phyloP scores from a whole-genome alignment of 2,329 filamentous ascomycete species.

The Rasamsonia emersonii region DNA sequence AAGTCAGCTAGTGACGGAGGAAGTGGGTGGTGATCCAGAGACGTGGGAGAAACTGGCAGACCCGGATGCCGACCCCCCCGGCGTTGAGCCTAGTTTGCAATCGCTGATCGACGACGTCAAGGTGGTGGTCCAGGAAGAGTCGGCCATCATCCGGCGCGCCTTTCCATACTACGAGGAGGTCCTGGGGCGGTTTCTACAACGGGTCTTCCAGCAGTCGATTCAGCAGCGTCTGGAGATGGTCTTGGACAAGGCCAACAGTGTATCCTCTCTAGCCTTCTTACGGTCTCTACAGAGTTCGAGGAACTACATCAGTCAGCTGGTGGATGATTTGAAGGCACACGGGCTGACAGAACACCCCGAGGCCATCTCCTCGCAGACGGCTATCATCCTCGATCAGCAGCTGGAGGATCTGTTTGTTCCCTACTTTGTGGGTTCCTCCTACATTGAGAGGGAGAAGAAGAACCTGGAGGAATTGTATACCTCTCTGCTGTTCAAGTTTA shows the following conservation, averaged over 20 bases:
- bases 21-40: slow-evolving; percentile 54
- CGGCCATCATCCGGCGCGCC: slow-evolving; percentile 88
- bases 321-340: slow-evolving; percentile 90
- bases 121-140: slow-evolving; percentile 94
- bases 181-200: slow-evolving; percentile 82
- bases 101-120: slow-evolving; percentile 89
- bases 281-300: slow-evolving; percentile 84
- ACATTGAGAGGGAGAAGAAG: slow-evolving; percentile 57
- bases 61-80: slow-evolving; percentile 83
- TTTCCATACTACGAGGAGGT: slow-evolving; percentile 97
- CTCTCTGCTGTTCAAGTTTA: slow-evolving; percentile 91
- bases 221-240: slow-evolving; percentile 95
- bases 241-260: slow-evolving; percentile 82
- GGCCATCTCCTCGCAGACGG: slow-evolving; percentile 75
- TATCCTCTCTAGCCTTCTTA: slow-evolving; percentile 86
- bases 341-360: slow-evolving; percentile 94
- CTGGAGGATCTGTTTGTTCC: slow-evolving; percentile 59
- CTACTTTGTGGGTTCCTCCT: slow-evolving; percentile 57
- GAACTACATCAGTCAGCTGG: slow-evolving; percentile 74
- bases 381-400: slow-evolving; percentile 60
- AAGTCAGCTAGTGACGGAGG: slow-evolving; percentile 82
- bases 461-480: slow-evolving; percentile 75
- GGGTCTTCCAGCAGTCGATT: slow-evolving; percentile 95
- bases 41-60: slow-evolving; percentile 90
- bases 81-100: slow-evolving; percentile 85